Evolutionary conservation across 2,329 filamentous ascomycete genomes (phyloP), one percentile per base, ranked within the genome.

Genomic region (Zasmidium cellare): DNA sequence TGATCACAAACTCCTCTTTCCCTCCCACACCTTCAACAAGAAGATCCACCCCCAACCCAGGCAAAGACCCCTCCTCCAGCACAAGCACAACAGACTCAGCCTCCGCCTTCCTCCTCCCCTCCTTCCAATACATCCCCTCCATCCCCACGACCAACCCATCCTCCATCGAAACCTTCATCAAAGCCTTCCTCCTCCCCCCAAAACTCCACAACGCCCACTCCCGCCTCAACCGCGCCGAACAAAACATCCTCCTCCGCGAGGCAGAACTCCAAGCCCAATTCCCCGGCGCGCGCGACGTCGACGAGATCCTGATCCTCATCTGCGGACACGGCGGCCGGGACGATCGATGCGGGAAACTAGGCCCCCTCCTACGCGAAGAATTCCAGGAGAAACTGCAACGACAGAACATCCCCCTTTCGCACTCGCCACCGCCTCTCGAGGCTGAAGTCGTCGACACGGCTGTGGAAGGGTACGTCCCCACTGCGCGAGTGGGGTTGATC

Each of bases 311-410:
- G n/a, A 84, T 99, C 25, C 77, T 97, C 19, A 88, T 97, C 46
- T 99, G 94, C 70, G 91, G 92, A 0, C 94, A 99, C 67, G 89
- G 88, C 14, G 86, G 87, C 2, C 82, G 94, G 11, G 94, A 99
- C 71, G 78, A 81, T 67, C 83, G 94, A 52, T 99, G 94, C 69
- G 93, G 94, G 0, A 76, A 90, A 20, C 80, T 93, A 62, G 92
- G 91, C 0, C 91, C 92, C 0, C 75, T 91, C 1, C 77, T 97
- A 14, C 79, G 84, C 65, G 75, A 75, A 0, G 88, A 92, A 66
- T 97, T 97, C 65, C 81, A 85, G 64, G 74, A 73, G 9, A 81
- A 84, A 66, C 72, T 92, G 5, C 73, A 74, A 1, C 73, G 71
- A 3, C 74, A 77, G 18, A 84, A 82, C 0, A 72, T 81, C 6